Percentiles rank a stretch among this genome's conserved stretches.
Evolutionary conservation across 78 protist genomes (phyloP).

Genomic region (Chrysochromulina tobinii): DNA sequence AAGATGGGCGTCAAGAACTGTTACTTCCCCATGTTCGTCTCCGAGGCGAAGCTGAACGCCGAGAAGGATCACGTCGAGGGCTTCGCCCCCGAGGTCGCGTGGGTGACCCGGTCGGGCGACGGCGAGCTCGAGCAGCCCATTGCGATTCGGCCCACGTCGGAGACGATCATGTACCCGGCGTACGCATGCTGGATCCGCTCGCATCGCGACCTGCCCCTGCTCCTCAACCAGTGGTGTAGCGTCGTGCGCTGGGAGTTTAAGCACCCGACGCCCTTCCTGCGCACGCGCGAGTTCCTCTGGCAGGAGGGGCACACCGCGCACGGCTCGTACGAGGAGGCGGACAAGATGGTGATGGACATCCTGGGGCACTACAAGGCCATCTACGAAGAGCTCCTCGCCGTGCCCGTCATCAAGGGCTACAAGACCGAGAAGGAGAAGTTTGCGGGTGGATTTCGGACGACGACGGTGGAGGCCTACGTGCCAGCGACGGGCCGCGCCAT

Average conservation of each 20-base stretch:
- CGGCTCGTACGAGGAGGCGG: slow-evolving; percentile 86
- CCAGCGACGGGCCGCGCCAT: slow-evolving; percentile 92
- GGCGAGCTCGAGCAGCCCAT: slow-evolving; percentile 83
- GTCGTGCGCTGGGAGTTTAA: slow-evolving; percentile 99
- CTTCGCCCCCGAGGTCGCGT: slow-evolving; percentile 94
- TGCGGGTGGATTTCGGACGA: slow-evolving; percentile 93
- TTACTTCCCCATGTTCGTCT: slow-evolving; percentile 96
- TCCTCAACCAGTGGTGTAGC: slow-evolving; percentile 87
- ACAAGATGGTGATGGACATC: slow-evolving; percentile 72
- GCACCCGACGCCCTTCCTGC: slow-evolving; percentile 95
- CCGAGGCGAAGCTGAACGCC: slow-evolving; percentile 49
- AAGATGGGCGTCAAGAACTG: slow-evolving; percentile 74
- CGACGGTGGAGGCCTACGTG: slow-evolving; percentile 93
- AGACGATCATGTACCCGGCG: slow-evolving; percentile 95
- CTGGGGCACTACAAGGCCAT: slow-evolving; percentile 84
- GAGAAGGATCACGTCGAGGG: slow-evolving; percentile 89
- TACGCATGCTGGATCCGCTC: slow-evolving; percentile 85
- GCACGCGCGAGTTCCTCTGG: slow-evolving; percentile 98
- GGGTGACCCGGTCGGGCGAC: slow-evolving; percentile 95
- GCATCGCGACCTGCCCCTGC: slow-evolving; percentile 96
- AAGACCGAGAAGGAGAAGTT: slow-evolving; percentile 93
- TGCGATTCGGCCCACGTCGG: slow-evolving; percentile 97
- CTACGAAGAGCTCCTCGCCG: slow-evolving; percentile 77
- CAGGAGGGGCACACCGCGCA: slow-evolving; percentile 98
- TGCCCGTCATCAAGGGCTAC: slow-evolving; percentile 56